Conservation (phyloP, 768 basidiomycete genomes). For the Holtermanniella nyarrowii region DNA sequence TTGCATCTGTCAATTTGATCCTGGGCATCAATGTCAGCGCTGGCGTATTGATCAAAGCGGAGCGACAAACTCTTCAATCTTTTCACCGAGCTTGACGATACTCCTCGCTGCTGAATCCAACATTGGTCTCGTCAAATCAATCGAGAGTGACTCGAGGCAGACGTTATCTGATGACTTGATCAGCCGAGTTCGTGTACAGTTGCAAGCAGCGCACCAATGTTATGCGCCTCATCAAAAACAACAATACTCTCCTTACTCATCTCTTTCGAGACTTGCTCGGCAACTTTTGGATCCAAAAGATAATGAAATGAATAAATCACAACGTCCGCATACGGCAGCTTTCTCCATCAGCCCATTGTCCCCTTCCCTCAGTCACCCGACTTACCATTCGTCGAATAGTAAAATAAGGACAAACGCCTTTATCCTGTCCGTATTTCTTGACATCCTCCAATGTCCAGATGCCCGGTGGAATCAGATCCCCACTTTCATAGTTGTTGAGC, state of each 20-base stretch:
- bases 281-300: conserved; percentile 94
- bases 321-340: conserved; percentile 93
- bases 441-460: conserved; percentile 93
- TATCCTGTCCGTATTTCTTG: conserved; percentile 73
- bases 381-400: conserved; percentile 87
- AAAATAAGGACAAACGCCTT: conserved; percentile 87
- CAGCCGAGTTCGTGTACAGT: not conserved
- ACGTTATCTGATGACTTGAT: conserved; percentile 63
- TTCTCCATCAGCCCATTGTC: not conserved
- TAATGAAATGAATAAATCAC: conserved; percentile 99
- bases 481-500: conserved; percentile 68
- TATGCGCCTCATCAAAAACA: conserved; percentile 98
- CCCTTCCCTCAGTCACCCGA: not conserved
- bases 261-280: conserved; percentile 97
- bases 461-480: conserved; percentile 68
- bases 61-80: conserved; percentile 76
- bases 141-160: conserved; percentile 95
- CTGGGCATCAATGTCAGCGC: conserved; percentile 44
- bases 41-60: not conserved
- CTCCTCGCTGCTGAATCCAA: conserved; percentile 86
- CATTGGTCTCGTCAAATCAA: conserved; percentile 95
- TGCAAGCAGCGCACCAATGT: conserved; percentile 63
- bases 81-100: conserved; percentile 71
- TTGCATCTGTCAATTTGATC: conserved; percentile 86
- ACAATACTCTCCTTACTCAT: conserved; percentile 96